Evolutionary conservation across 2,329 filamentous ascomycete species (phyloP), one percentile per base, ranked within the genome.

Genomic region (Dothistroma septosporum): DNA sequence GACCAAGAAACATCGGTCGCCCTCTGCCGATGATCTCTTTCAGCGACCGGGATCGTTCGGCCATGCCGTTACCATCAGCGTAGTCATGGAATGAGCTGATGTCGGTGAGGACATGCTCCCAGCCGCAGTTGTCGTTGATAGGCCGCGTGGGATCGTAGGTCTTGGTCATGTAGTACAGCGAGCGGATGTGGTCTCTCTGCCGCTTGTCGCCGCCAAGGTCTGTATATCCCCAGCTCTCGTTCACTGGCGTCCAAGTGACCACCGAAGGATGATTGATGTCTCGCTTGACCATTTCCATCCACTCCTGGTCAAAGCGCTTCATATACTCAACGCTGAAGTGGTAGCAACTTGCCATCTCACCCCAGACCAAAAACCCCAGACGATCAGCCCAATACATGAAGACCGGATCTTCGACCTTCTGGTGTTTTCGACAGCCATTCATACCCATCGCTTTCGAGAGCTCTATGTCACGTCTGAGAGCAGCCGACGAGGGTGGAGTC

Each of bases 51-150:
- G 85, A 88, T 1, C 82, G 83, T 61, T 80, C 75, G 5, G 80
- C 76, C 7, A 89, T 78, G 22, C 79, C 81, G 0, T 81, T 76
- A 0, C 78, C 83, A 66, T 88, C 86, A 19, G 79, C 77, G 69
- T 89, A 89, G 72, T 89, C 86, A 70, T 89, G 87, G 76, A 87
- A 89, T 0, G 86, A 88, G 24, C 83, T 84, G 1, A 89, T 75
- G 65, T 89, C 86, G 0, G 83, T 86, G 11, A 78, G 67, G 6
- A 88, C 85, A 64, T 88, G 86, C 68, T 89, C 85, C 87, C 87
- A 89, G 35, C 87, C 87, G 65, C 86, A 89, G 72, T 89, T 89
- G 72, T 89, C 86, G 68, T 89, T 89, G 68, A 89, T 79, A 16
- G 85, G 85, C 6, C 87, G 76, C 0, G 83, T 87, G 1, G 83